A percentile compares a stretch with the other conserved stretches of the same genome.
These are phyloP conservation scores for Capronia epimyces DNA, from an alignment of 2,329 filamentous ascomycete genomes.

Conservation along the genomic window DNA sequence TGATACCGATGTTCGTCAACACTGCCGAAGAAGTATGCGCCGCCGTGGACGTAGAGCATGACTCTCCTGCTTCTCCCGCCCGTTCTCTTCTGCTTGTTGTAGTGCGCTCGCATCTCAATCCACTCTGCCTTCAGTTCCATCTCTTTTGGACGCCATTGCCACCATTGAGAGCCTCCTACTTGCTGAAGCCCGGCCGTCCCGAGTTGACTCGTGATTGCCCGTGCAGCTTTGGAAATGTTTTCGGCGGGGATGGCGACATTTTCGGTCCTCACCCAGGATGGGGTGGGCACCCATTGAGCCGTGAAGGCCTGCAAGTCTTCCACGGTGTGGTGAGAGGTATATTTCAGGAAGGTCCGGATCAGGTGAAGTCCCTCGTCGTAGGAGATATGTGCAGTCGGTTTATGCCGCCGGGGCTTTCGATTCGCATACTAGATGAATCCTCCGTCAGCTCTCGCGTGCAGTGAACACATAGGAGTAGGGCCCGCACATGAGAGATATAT, in stretches of 20 bases:
- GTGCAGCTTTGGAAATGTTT: conserved; percentile 62
- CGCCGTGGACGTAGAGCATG: conserved; percentile 92
- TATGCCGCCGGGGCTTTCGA: conserved; percentile 65
- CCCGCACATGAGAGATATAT: conserved; percentile 73
- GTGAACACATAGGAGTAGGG: conserved; percentile 1
- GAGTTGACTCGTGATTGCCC: conserved; percentile 65
- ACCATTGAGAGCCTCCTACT: conserved; percentile 79
- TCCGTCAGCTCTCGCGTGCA: conserved; percentile 10
- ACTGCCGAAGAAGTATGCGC: conserved; percentile 92
- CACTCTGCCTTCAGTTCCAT: conserved; percentile 73
- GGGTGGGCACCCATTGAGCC: conserved; percentile 81
- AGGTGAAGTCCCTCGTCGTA: conserved; percentile 90
- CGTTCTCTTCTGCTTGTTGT: conserved; percentile 62
- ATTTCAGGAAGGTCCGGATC: conserved; percentile 77
- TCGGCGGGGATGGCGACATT: conserved; percentile 59
- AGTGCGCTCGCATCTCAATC: conserved; percentile 90
- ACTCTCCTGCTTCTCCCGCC: conserved; percentile 62
- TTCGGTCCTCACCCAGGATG: conserved; percentile 79
- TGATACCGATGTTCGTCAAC: conserved; percentile 98
- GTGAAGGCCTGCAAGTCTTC: conserved; percentile 93
- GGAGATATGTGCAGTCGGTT: conserved; percentile 82
- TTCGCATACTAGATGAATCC: conserved; percentile 65
- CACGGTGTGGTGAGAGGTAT: conserved; percentile 81
- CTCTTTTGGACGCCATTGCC: conserved; percentile 74
- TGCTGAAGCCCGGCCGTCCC: conserved; percentile 66